Evolutionary conservation across 2,329 filamentous ascomycete species (phyloP).

Genomic region (Biscogniauxia sp.): DNA sequence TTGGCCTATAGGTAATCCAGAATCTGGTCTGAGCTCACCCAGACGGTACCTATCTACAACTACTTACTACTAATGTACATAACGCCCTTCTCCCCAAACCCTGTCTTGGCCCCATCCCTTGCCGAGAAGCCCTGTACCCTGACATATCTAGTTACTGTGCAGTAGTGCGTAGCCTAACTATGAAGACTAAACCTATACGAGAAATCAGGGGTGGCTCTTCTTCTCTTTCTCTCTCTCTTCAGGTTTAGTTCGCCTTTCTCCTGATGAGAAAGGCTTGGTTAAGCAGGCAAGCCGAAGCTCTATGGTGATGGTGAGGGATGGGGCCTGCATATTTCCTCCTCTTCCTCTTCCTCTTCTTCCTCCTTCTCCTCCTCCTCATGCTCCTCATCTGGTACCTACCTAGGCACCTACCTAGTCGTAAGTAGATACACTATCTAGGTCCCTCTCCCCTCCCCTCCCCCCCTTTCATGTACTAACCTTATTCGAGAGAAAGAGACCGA

Average conservation of each 20-base stretch:
- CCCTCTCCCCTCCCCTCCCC: conserved; percentile 10
- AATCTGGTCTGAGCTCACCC: neutral
- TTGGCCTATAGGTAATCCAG: conserved; percentile 2
- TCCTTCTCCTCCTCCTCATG: no score
- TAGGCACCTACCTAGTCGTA: no score
- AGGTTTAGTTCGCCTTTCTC: neutral
- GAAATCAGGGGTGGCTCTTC: neutral
- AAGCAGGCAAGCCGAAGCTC: neutral
- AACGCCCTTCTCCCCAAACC: conserved; percentile 4
- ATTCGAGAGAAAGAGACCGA: conserved; percentile 38
- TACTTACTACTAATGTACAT: neutral
- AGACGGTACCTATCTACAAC: neutral
- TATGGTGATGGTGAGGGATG: conserved; percentile 3
- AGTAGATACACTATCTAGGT: no score
- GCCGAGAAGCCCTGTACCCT: conserved; percentile 11
- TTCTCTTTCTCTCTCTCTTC: neutral
- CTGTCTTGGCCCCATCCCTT: conserved; percentile 6
- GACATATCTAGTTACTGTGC: conserved; percentile 17
- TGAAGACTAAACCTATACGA: neutral
- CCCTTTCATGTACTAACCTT: conserved; percentile 27
- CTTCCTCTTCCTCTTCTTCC: neutral
- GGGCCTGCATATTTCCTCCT: neutral
- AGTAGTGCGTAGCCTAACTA: conserved; percentile 11
- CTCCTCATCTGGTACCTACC: no score
- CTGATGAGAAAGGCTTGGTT: conserved; percentile 3